These are phyloP conservation scores for Carex kokanica DNA, from an alignment of 176 grass and related monocot genomes.

Conservation along the genomic window DNA sequence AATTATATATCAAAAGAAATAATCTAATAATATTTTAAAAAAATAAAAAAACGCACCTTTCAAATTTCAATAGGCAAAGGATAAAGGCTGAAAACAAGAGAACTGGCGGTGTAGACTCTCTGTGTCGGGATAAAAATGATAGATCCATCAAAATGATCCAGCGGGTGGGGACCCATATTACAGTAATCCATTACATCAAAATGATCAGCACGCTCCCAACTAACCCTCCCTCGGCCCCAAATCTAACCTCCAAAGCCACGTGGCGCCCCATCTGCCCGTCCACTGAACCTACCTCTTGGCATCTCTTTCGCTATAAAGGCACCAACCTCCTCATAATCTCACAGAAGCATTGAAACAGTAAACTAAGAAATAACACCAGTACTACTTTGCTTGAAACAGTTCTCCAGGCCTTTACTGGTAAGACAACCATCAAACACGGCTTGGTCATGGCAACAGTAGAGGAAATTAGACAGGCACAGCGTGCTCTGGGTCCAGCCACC, in stretches of 20 bases:
- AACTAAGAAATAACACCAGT: background rate
- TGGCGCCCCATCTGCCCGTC: constrained; percentile 22
- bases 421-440: background rate
- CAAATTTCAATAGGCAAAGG: background rate
- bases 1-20: no score
- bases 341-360: constrained; percentile 1
- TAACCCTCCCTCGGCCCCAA: background rate
- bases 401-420: background rate
- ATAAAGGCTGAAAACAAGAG: background rate
- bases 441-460: constrained; percentile 23
- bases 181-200: background rate
- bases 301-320: background rate
- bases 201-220: constrained; percentile 7
- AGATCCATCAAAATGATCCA: background rate
- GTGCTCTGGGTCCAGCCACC: constrained; percentile 25
- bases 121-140: background rate
- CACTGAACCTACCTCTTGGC: constrained; percentile 18
- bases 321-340: background rate
- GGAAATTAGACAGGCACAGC: constrained; percentile 30
- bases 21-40: no score
- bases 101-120: background rate
- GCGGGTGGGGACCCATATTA: background rate
- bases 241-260: constrained; percentile 9
- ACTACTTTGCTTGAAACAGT: background rate
- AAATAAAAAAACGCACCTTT: background rate